Evolutionary conservation across 2,329 filamentous ascomycete species (phyloP).

Genomic region (Trichoderma gracile): DNA sequence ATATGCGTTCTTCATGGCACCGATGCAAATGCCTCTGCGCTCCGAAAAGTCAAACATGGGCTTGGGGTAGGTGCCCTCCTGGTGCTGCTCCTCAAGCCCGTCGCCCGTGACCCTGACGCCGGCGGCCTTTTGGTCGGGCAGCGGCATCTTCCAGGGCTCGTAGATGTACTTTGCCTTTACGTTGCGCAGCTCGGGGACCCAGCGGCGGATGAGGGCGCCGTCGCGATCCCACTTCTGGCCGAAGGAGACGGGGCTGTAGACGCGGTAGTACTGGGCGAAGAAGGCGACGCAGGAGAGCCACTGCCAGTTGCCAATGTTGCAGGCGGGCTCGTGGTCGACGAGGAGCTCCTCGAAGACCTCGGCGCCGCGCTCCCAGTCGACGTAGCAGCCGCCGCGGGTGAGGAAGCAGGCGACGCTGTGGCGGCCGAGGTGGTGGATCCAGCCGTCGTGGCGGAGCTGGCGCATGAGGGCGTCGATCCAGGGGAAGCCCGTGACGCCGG

Average conservation of each 20-base stretch:
- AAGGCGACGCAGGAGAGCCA: constrained; percentile 77
- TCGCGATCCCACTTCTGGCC: constrained; percentile 74
- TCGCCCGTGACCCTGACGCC: constrained; percentile 62
- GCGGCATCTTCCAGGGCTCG: constrained; percentile 74
- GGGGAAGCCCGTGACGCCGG: constrained; percentile 71
- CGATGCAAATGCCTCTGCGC: constrained; percentile 62
- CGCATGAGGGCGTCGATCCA: constrained; percentile 83
- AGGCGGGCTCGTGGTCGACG: constrained; percentile 72
- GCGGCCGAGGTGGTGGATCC: constrained; percentile 77
- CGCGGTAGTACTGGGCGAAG: constrained; percentile 69
- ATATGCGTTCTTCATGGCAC: constrained; percentile 71
- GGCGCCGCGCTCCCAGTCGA: constrained; percentile 76
- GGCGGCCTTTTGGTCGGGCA: constrained; percentile 67
- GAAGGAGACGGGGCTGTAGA: constrained; percentile 70
- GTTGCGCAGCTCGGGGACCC: constrained; percentile 64
- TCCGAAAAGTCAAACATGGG: constrained; percentile 76
- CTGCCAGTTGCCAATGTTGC: constrained; percentile 76
- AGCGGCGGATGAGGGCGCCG: constrained; percentile 63
- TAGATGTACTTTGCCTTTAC: constrained; percentile 72
- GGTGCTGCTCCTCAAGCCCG: constrained; percentile 42
- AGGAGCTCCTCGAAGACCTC: constrained; percentile 78
- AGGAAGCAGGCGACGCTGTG: constrained; percentile 80
- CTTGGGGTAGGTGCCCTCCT: constrained; percentile 63
- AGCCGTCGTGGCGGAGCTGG: constrained; percentile 69
- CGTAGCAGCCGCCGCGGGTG: constrained; percentile 75